Evolutionary conservation across 2,329 filamentous ascomycete species (phyloP), one percentile per base, ranked within the genome.

Genomic region (Ophiostoma ips): DNA sequence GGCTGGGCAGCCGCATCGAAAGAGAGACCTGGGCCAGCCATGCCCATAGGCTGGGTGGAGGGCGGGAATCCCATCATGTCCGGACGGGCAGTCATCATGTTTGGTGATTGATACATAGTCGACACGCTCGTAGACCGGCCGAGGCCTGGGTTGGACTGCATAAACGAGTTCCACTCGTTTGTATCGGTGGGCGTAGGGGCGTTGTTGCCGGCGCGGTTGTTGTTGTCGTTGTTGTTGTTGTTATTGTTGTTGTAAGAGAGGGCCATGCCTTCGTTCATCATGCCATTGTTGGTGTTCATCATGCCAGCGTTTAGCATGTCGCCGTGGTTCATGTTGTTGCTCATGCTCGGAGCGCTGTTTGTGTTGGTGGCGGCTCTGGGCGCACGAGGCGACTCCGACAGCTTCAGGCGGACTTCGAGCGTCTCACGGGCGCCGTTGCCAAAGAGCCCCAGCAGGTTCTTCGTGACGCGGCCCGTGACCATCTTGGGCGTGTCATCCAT

Each of bases 391-490:
- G 95, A 82, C 15, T 83, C 83, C 2, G 88, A 83, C 51, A 98
- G 72, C 61, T 87, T 88, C 54, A 98, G 72, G 64, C 84, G 94
- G 56, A 98, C 90, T 67, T 98, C 92, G 52, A 98, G 69, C 1
- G 86, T 96, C 66, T 96, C 89, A 58, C 83, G 84, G 53, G 83
- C 75, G 31, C 86, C 87, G 59, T 84, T 87, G 36, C 81, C 81
- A 62, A 96, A 94, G 21, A 95, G 71, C 10, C 84, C 86, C 43
- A 94, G 71, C 41, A 88, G 68, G 62, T 94, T 95, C 62, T 84
- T 87, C 60, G 85, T 87, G 50, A 98, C 86, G 33, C 88, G 83
- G 51, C 92, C 92, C 8, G 90, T 95, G 55, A 98, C 83, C 66
- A 88, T 71, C 55, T 69, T 72, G 50, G 28, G 19, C 46, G 31